These are phyloP conservation scores for Sclerotinia minor DNA, from an alignment of 2,329 filamentous ascomycete species.

Conservation along the genomic window DNA sequence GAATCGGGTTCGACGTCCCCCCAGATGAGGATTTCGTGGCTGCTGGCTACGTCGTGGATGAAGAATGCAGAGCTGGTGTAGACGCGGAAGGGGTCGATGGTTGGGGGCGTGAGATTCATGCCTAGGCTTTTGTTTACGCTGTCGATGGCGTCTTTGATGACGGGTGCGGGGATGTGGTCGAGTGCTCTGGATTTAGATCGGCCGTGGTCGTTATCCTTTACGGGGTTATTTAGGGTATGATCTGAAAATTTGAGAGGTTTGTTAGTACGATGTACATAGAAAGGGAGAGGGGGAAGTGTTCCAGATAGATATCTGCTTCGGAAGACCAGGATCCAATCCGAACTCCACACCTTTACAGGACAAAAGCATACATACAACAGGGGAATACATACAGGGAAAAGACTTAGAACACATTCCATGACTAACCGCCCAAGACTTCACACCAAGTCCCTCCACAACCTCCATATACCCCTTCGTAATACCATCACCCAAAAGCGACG, in stretches of 20 bases:
- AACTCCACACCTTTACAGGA: background rate
- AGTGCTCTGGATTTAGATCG: too few species aligned
- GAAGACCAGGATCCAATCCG: too few species aligned
- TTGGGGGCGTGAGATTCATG: background rate
- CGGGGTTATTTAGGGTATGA: background rate
- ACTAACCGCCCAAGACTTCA: conserved; percentile 82
- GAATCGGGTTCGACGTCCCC: conserved; percentile 94
- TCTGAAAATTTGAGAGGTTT: background rate
- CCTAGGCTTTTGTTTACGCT: background rate
- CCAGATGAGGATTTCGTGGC: conserved; percentile 84
- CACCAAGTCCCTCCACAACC: conserved; percentile 83
- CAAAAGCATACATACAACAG: conserved; percentile 55
- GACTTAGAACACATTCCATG: conserved; percentile 86
- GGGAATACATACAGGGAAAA: conserved; percentile 52
- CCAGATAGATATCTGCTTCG: background rate
- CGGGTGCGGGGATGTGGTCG: too few species aligned
- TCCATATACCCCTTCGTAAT: conserved; percentile 82
- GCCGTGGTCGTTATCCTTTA: background rate
- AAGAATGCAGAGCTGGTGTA: conserved; percentile 94
- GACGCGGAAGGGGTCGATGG: conserved; percentile 51
- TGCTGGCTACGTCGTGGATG: conserved; percentile 71
- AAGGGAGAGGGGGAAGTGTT: background rate
- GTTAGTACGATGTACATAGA: background rate
- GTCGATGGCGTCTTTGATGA: too few species aligned
- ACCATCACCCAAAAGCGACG: conserved; percentile 77